Evolutionary conservation across 805 yeast genomes (phyloP).

Genomic region (Saturnispora saitoi): DNA sequence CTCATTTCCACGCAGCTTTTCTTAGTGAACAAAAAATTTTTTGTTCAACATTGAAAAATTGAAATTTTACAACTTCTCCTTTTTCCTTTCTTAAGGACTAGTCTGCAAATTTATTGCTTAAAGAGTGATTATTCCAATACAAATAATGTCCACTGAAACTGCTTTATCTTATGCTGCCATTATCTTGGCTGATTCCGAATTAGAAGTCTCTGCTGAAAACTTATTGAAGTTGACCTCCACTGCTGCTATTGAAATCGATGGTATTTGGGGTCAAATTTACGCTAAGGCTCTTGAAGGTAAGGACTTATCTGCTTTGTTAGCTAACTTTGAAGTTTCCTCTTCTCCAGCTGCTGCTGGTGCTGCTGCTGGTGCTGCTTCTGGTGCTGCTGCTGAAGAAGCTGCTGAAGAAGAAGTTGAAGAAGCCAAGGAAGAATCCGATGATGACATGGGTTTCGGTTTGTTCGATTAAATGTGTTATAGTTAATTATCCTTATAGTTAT

Average conservation of each 20-base stretch:
- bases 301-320: slow-evolving; percentile 61
- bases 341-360: slow-evolving; percentile 44
- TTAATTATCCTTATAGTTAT: slow-evolving; percentile 1
- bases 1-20: background rate
- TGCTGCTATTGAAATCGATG: slow-evolving; percentile 71
- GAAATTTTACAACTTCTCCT: background rate
- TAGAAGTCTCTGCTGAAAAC: slow-evolving; percentile 84
- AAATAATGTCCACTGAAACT: slow-evolving; percentile 74
- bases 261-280: slow-evolving; percentile 73
- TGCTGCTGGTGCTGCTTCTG: slow-evolving; percentile 39
- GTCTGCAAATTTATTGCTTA: slow-evolving; percentile 35
- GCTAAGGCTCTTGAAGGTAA: slow-evolving; percentile 79
- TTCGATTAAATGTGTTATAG: slow-evolving; percentile 56
- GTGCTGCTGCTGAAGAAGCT: slow-evolving; percentile 37
- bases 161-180: slow-evolving; percentile 96
- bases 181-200: slow-evolving; percentile 94
- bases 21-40: background rate
- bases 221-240: slow-evolving; percentile 62
- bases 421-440: slow-evolving; percentile 62
- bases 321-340: slow-evolving; percentile 44
- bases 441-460: slow-evolving; percentile 88
- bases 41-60: background rate
- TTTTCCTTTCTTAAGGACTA: slow-evolving; percentile 26
- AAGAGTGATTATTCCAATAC: slow-evolving; percentile 34
- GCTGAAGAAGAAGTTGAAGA: slow-evolving; percentile 56